Base-by-base conservation (phyloP, 179 eudicot species). In the Amaranthus tricolor region DNA sequence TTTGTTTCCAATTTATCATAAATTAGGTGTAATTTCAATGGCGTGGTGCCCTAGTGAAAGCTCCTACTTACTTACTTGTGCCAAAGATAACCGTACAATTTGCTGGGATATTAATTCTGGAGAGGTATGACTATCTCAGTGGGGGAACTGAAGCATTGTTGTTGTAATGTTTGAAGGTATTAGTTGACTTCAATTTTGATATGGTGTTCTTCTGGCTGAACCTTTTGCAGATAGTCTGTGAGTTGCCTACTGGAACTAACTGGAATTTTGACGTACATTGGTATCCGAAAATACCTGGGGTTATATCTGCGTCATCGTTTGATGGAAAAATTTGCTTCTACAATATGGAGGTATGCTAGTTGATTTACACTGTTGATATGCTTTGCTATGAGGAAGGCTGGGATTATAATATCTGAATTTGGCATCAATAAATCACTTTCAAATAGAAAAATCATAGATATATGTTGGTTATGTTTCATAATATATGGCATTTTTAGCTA, bases 231-330 rank as follows among this genome's bases (percentile, higher is more conserved):
- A 95, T 93, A 76, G 91, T 91, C 60, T 82, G 90, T 72, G 99
- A 95, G 82, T 83, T 95, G 85, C 99, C 98, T 24, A 87, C 92
- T 80, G 97, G 98, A 77, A 85, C 90, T 75, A 93, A 95, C 78
- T 89, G 97, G 96, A 95, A 95, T 75, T 95, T 95, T 80, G 98
- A 93, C 78, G 87, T 95, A n/a, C 97, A 93, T 78, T 95, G 99
- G 99, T 95, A 95, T 75, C 85, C 93, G 5, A 93, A 88, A 87
- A 88, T 90, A 79, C 97, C 97, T 0, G 99, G 99, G 74, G 84
- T 95, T 77, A 90, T 95, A 72, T 90, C 99, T 77, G 98, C 99
- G 63, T 95, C 99, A 64, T 95, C 99, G 19, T 95, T 90, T 87
- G 98, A 93, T 80, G 99, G 99, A 78, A 95, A 95, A 85, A 87